Evolutionary conservation across 179 eudicot species (phyloP), one percentile per base, ranked within the genome.

Genomic region (Kewa caespitosa): DNA sequence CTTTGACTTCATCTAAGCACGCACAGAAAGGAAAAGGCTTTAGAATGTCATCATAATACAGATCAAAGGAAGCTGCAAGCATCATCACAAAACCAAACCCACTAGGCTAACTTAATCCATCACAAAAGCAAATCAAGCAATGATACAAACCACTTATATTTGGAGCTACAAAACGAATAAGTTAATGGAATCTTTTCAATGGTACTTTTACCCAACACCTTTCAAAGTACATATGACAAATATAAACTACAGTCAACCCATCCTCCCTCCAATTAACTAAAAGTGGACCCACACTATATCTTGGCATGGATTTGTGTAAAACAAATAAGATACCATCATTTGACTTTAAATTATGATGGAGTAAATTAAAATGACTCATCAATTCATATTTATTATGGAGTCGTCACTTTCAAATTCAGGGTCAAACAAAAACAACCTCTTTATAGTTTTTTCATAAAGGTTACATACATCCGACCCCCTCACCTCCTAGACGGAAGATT

Each of bases 161-260:
- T 22, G n/a, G 25, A 18, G 0, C 57, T 17, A 22, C 8, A 50
- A 50, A 50, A 50, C 57, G 57, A 8, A 50, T 18, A 34, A 22
- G 5, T 2, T 33, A n/a, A 36, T 30, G 20, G 13, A 9, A 70
- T 7, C 43, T 52, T 52, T 70, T 23, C 25, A 22, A 10, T 75
- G 64, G 76, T 54, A 50, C 27, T 80, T 69, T 48, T 41, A 75
- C 46, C 82, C 13, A 69, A 74, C 67, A 55, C 50, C 57, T 67
- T 59, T 13, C 78, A 46, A 79, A 74, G 70, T 61, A 79, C 78
- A 79, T 18, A 48, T 6, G 31, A 43, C 48, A 34, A 68, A 37
- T n/a, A n/a, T 55, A 54, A 67, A n/a, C n/a, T n/a, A n/a, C n/a
- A n/a, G 69, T 67, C 70, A 74, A 48, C 38, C 10, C 30, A 15